Percentiles rank a stretch among this genome's conserved stretches.
phyloP scores from a whole-genome alignment of 2,329 filamentous ascomycete genomes.

The Periconia digitata region DNA sequence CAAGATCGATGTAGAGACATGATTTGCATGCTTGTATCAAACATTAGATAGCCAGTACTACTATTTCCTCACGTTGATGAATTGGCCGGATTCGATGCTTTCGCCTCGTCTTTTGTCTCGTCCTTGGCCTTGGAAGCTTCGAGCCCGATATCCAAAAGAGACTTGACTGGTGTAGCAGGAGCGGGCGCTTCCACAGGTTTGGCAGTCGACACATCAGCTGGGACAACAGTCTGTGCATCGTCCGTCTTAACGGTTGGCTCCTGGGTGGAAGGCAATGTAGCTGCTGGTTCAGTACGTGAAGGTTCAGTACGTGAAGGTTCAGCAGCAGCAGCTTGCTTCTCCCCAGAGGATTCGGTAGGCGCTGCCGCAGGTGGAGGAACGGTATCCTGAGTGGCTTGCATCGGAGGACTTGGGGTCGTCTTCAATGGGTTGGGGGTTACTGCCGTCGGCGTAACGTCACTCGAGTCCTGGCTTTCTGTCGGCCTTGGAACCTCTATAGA shows the following conservation, averaged over 20 bases:
- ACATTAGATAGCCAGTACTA: no score
- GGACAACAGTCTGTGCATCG: no score
- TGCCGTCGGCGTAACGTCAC: slow-evolving; percentile 23
- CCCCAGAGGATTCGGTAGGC: neutral
- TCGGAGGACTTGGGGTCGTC: slow-evolving; percentile 4
- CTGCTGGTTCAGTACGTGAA: neutral
- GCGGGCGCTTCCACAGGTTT: neutral
- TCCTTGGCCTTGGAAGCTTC: neutral
- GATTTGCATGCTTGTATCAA: no score
- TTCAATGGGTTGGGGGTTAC: slow-evolving; percentile 11
- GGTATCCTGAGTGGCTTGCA: neutral
- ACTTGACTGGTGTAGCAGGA: neutral
- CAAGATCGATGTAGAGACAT: no score
- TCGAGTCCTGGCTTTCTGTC: slow-evolving; percentile 17
- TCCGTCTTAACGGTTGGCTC: no score
- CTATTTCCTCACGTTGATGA: neutral
- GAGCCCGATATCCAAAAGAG: neutral
- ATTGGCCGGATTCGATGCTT: neutral
- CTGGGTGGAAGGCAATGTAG: neutral
- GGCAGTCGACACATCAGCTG: neutral
- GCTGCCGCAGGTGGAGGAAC: neutral
- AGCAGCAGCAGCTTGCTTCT: neutral
- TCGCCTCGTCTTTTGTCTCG: neutral
- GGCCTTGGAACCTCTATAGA: slow-evolving; percentile 30
- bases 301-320: neutral